phyloP scores from a whole-genome alignment of 1,139 yeast genomes.

The Magnusiomyces magnusii region DNA sequence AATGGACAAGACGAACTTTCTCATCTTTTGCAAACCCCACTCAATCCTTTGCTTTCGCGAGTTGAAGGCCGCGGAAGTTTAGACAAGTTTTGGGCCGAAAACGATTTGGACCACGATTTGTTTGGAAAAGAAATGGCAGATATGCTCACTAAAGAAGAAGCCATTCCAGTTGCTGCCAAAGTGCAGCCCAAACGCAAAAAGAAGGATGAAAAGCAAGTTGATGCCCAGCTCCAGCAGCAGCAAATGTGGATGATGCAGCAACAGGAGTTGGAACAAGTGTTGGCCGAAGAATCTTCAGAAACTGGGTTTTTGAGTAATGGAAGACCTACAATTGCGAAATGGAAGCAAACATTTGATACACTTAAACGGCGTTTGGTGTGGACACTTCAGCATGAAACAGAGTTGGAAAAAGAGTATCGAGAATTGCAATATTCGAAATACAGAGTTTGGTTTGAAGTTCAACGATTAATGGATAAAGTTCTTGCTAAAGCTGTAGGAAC shows the following conservation, averaged over 20 bases:
- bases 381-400: slow-evolving; percentile 42
- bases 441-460: slow-evolving; percentile 50
- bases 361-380: slow-evolving; percentile 40
- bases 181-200: slow-evolving; percentile 3
- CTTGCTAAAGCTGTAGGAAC: slow-evolving; percentile 28
- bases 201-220: slow-evolving; percentile 1
- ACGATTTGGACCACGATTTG: slow-evolving; percentile 11
- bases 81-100: slow-evolving; percentile 4
- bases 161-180: background rate
- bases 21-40: slow-evolving; percentile 9
- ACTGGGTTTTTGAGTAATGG: slow-evolving; percentile 1
- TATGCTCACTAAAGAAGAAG: slow-evolving; percentile 6
- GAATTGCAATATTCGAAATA: slow-evolving; percentile 37
- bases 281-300: background rate
- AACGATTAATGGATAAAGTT: slow-evolving; percentile 48
- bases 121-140: slow-evolving; percentile 13
- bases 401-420: slow-evolving; percentile 41
- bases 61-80: slow-evolving; percentile 17
- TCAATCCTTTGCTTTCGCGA: slow-evolving; percentile 4
- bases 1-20: slow-evolving; percentile 22
- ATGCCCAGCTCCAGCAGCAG: background rate
- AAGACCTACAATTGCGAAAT: slow-evolving; percentile 9
- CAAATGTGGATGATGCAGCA: background rate
- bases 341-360: slow-evolving; percentile 25
- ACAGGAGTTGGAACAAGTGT: background rate